Evolutionary conservation across 225 moss, liverwort and hornwort species (phyloP).

Genomic region (Anthoceros angustus): DNA sequence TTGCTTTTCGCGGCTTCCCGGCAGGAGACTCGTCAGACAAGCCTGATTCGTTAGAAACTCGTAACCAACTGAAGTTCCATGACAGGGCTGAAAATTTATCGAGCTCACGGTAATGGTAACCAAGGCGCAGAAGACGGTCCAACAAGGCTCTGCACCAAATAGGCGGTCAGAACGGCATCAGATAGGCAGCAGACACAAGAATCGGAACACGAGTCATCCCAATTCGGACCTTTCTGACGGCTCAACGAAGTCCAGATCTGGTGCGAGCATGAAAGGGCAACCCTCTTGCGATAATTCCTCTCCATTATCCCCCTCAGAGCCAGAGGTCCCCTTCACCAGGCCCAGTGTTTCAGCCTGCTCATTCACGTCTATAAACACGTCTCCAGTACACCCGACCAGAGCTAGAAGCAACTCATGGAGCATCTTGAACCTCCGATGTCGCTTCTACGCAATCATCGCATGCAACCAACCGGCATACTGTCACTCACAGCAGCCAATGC

Average conservation of each 20-base stretch:
- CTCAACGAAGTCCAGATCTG: constrained; percentile 76
- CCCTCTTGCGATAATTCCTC: constrained; percentile 32
- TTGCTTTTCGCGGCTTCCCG: constrained; percentile 35
- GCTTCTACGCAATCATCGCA: no score
- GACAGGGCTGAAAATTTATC: constrained; percentile 67
- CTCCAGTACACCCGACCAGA: constrained; percentile 93
- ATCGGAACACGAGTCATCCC: not conserved
- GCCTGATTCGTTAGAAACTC: constrained; percentile 28
- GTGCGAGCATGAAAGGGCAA: constrained; percentile 86
- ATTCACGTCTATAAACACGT: constrained; percentile 89
- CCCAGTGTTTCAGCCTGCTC: constrained; percentile 75
- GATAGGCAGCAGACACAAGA: not conserved
- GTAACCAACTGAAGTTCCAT: constrained; percentile 90
- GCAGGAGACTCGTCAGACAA: constrained; percentile 7
- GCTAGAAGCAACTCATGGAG: constrained; percentile 95
- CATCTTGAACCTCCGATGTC: constrained; percentile 21
- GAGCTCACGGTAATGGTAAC: constrained; percentile 82
- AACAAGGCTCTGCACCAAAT: constrained; percentile 37
- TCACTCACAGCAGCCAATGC: no score
- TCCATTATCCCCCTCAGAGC: constrained; percentile 16
- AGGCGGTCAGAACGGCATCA: not conserved
- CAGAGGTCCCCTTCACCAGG: constrained; percentile 24
- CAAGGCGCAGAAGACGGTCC: constrained; percentile 72
- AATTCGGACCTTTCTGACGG: constrained; percentile 57
- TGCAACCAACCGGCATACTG: no score